Base-by-base conservation (phyloP, 371 early-diverging fungal genomes). In the Mucor piriformis region DNA sequence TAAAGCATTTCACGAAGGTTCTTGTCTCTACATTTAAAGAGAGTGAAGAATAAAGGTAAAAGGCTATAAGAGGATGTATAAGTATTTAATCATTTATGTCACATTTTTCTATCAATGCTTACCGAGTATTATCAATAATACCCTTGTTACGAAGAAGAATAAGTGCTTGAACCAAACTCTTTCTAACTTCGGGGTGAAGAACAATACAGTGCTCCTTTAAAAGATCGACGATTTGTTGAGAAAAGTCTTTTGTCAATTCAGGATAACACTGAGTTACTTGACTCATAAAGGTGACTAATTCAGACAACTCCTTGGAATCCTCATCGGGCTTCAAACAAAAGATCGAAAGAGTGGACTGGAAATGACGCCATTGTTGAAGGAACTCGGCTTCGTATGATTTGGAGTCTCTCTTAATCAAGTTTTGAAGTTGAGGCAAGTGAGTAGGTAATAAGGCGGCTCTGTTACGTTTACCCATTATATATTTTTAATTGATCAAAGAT, bases 381-480 rank as follows among this genome's bases (percentile, higher is more conserved):
- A 98, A 98, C 77, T 98, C 98, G 34, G 94, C 92, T 57, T 83
- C 80, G 82, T 98, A 98, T 8, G 96, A 95, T 57, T 72, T 69
- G 11, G 95, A 88, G 74, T 98, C 98, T 48, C 97, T 81, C 74
- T 95, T 95, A 70, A 98, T 94, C 47, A 96, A 85, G 77, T 98
- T 98, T 81, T 98, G 98, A 54, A 98, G 84, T 77, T 97, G 97
- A 38, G 98, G 96, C 50, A 97, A 81, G 79, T 98, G 96, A 43
- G 79, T 89, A 12, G 88, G 87, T 67, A 91, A 74, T 64, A 87
- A 67, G 12, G 89, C 82, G 24, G 92, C 86, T 71, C 90, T 74
- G 63, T 86, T 86, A 10, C 88, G 79, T 76, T 74, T 83, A 56
- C 84, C 88, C 88, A 88, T 88, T 48, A 24, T 54, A 21, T 13